phyloP scores from a whole-genome alignment of 208 protist genomes.

The Leishmania tarentolae region DNA sequence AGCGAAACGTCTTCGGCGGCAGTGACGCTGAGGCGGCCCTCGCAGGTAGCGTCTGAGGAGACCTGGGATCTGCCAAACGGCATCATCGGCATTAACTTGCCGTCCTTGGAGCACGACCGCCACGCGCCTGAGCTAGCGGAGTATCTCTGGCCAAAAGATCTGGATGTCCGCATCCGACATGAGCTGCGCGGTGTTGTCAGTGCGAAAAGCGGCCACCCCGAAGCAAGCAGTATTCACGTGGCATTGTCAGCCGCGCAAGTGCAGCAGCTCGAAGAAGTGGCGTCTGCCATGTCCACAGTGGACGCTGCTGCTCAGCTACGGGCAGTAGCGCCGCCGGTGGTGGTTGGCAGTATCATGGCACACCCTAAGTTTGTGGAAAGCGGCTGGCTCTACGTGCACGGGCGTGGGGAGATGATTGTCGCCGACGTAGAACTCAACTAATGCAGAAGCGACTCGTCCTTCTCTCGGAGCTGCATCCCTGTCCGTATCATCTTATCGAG shows the following conservation, averaged over 20 bases:
- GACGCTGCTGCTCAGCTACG: background rate
- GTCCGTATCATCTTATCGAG: background rate
- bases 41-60: background rate
- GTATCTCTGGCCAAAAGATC: conserved; percentile 44
- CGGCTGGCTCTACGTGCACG: conserved; percentile 35
- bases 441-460: background rate
- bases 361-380: conserved; percentile 10
- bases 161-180: conserved; percentile 50
- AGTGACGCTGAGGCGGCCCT: background rate
- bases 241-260: conserved; percentile 15
- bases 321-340: background rate
- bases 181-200: conserved; percentile 33
- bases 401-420: conserved; percentile 24
- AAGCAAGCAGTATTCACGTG: conserved; percentile 9
- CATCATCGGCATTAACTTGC: conserved; percentile 3
- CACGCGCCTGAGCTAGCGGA: conserved; percentile 10
- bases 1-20: background rate
- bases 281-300: background rate
- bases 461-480: background rate
- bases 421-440: conserved; percentile 9
- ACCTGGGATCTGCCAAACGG: background rate
- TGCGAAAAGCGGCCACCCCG: background rate
- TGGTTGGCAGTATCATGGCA: conserved; percentile 9
- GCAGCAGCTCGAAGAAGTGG: conserved; percentile 14
- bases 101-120: conserved; percentile 12